Base-by-base conservation (phyloP, 2,329 filamentous ascomycete genomes). In the Exophiala alcalophila region DNA sequence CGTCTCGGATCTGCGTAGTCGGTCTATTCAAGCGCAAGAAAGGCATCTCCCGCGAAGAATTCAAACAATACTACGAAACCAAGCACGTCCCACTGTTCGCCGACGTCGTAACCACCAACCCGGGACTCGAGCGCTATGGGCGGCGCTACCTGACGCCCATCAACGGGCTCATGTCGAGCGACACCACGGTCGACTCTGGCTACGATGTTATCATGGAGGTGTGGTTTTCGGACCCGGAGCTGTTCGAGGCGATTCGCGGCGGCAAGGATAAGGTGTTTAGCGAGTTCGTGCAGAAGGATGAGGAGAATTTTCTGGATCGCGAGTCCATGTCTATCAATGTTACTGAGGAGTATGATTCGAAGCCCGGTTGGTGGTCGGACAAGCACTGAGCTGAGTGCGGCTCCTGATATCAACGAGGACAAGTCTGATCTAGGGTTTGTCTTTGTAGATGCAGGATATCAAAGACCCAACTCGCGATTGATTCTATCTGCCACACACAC, bases 151-250 rank as follows among this genome's bases (percentile, higher is more conserved):
- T 44, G 14, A 44, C 41, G 10, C 41, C 38, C 15, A 44, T 44
- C 33, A 34, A 44, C n/a, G 41, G 41, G 7, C 38, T 44, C 34
- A 31, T 34, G n/a, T 44, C 41, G 16, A 33, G 34, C 16, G 34
- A 39, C 18, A 25, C 41, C n/a, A 44, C 41, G n/a, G 39, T 34
- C 18, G 39, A 33, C 20, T 33, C 34, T 19, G 41, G 41, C 33
- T 44, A 24, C 15, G 41, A 44, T 24, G 41, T 44, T 25, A 44
- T 44, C 34, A 44, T 44, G 41, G 41, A 44, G 26, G 41, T 44
- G 26, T 44, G 41, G 41, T 44, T 39, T 34, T 39, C 38, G 34
- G 41, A 44, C 20, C 33, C n/a, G 19, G 27, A 44, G 7, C 25
- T 44, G 16, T 39, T 44, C 19, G 41, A 44, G 41, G 38, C 41